Percentiles rank a stretch among this genome's conserved stretches.
Conservation (phyloP, 495 filamentous ascomycete genomes). For the Penicillium pulvis region DNA sequence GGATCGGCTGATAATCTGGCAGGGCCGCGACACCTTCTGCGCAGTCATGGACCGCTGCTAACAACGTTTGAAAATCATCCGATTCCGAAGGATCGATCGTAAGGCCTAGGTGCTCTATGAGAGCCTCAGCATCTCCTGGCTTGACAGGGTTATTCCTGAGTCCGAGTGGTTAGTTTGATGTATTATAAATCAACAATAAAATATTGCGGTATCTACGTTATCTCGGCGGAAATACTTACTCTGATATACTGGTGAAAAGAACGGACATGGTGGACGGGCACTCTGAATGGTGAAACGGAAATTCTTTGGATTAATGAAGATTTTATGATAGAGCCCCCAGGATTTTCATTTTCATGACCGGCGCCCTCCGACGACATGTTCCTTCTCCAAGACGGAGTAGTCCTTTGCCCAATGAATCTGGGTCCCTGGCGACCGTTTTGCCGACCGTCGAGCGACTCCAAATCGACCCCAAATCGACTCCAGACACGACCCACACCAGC, state of each 20-base stretch:
- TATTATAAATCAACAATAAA: background rate
- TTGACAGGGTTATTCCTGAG: constrained; percentile 33
- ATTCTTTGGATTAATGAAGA: constrained; percentile 4
- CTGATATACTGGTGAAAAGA: constrained; percentile 36
- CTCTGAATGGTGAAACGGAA: background rate
- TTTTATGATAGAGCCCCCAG: constrained; percentile 10
- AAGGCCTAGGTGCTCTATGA: constrained; percentile 29
- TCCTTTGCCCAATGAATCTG: constrained; percentile 4
- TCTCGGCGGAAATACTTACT: constrained; percentile 17
- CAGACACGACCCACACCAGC: background rate
- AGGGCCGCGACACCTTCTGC: constrained; percentile 30
- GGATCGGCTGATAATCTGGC: constrained; percentile 35
- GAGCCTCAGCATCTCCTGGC: constrained; percentile 27
- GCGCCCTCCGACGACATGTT: constrained; percentile 9
- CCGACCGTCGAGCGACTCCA: constrained; percentile 14
- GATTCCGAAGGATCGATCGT: constrained; percentile 31
- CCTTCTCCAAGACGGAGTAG: background rate
- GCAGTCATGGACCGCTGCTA: constrained; percentile 39
- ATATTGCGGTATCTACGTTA: background rate
- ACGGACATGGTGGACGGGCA: constrained; percentile 30
- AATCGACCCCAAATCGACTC: constrained; percentile 19
- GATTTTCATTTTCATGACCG: constrained; percentile 9
- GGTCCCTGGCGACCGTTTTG: constrained; percentile 6
- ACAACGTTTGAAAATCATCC: constrained; percentile 33
- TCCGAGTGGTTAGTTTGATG: constrained; percentile 4